phyloP scores from a whole-genome alignment of 495 filamentous ascomycete genomes.

The Chaetomidium leptoderma region DNA sequence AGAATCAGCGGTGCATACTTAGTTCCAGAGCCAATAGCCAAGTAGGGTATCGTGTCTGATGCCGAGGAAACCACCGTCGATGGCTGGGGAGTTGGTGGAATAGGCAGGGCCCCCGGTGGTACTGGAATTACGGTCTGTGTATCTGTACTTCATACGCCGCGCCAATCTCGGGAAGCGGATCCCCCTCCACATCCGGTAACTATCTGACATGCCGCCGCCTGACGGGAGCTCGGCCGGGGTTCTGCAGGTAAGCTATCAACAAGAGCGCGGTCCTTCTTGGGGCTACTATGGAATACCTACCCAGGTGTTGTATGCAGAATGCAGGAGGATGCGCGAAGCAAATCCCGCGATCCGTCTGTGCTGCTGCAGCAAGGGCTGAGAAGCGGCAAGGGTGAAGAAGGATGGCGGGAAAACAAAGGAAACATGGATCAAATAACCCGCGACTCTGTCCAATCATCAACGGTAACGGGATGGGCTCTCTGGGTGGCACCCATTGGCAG shows the following conservation, averaged over 20 bases:
- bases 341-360: not conserved
- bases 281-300: no score
- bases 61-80: no score
- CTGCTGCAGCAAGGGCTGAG: slow-evolving; percentile 1
- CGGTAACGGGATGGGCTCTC: not conserved
- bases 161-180: slow-evolving; percentile 13
- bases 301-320: no score
- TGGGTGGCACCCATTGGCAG: slow-evolving; percentile 6
- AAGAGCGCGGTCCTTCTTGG: no score
- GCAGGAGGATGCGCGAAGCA: not conserved
- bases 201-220: slow-evolving; percentile 5
- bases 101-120: no score
- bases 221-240: not conserved
- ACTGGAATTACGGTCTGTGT: no score
- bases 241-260: not conserved
- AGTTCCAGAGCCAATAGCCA: no score
- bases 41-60: no score
- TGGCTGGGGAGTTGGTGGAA: no score
- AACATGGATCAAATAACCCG: not conserved
- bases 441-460: slow-evolving; percentile 10
- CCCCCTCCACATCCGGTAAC: slow-evolving; percentile 4
- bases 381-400: not conserved
- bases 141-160: no score
- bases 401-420: not conserved
- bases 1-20: no score